Evolutionary conservation across 208 protist species (phyloP).

Genomic region (Acanthamoeba polyphaga): DNA sequence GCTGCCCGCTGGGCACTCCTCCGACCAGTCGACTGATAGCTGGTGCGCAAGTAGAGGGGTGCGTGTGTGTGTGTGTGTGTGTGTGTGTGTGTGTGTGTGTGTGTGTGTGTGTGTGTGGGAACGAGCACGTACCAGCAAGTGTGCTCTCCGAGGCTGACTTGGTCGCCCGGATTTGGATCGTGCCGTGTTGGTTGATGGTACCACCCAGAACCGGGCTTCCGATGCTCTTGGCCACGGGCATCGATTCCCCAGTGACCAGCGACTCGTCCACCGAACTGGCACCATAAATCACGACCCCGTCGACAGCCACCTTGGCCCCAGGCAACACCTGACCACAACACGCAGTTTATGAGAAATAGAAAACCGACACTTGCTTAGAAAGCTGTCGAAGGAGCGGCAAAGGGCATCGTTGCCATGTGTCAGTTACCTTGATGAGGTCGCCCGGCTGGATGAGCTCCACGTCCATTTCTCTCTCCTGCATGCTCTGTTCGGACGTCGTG

Average conservation of each 20-base stretch:
- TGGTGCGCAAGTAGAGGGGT: too few relatives aligned
- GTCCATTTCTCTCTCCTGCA: slow-evolving; percentile 84
- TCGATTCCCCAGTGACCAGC: slow-evolving; percentile 95
- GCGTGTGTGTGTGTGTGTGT: too few relatives aligned
- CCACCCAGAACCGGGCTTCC: slow-evolving; percentile 82
- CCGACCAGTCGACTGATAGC: too few relatives aligned
- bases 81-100: too few relatives aligned
- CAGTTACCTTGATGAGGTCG: slow-evolving; percentile 90
- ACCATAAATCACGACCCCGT: slow-evolving; percentile 93
- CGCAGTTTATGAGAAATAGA: neutral
- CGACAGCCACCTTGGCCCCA: slow-evolving; percentile 94
- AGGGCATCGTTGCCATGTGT: neutral
- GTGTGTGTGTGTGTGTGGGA: neutral
- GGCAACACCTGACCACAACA: slow-evolving; percentile 87
- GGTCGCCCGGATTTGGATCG: slow-evolving; percentile 47
- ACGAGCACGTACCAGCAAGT: slow-evolving; percentile 84
- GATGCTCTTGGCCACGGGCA: slow-evolving; percentile 83
- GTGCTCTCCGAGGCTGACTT: slow-evolving; percentile 18
- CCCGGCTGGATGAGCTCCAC: slow-evolving; percentile 85
- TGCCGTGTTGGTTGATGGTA: slow-evolving; percentile 83
- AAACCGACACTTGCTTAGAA: neutral
- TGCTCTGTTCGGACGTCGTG: slow-evolving; percentile 42
- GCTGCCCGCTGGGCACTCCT: too few relatives aligned
- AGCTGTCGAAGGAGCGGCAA: too few relatives aligned
- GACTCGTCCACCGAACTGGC: slow-evolving; percentile 94